These are phyloP conservation scores for Boletus speciosus DNA, from an alignment of 768 basidiomycete genomes.

Conservation along the genomic window DNA sequence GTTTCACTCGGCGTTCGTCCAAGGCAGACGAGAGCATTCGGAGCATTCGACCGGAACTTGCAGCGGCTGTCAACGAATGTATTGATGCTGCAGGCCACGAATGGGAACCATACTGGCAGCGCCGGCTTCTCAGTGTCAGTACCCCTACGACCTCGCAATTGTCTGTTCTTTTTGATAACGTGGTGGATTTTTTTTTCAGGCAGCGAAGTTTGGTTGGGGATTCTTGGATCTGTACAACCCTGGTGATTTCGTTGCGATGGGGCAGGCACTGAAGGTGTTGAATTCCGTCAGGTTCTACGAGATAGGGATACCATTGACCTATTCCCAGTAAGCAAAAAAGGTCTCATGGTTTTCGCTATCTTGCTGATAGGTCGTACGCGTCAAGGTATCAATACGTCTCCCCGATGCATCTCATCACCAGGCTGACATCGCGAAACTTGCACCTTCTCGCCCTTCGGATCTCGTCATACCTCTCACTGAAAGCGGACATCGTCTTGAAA, in stretches of 20 bases:
- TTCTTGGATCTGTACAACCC: constrained; percentile 93
- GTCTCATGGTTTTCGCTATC: background rate
- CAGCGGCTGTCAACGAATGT: constrained; percentile 84
- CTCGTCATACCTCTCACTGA: constrained; percentile 77
- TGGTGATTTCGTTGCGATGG: constrained; percentile 88
- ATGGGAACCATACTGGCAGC: constrained; percentile 89
- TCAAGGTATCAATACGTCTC: constrained; percentile 83
- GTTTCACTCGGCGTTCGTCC: constrained; percentile 77
- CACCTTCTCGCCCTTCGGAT: constrained; percentile 92
- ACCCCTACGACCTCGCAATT: background rate
- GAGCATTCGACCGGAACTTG: constrained; percentile 81
- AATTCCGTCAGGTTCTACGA: constrained; percentile 91
- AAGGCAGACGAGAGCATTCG: constrained; percentile 93
- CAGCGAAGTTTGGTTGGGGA: constrained; percentile 94
- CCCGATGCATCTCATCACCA: constrained; percentile 73
- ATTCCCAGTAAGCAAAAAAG: constrained; percentile 64
- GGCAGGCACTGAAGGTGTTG: constrained; percentile 86
- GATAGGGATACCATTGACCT: constrained; percentile 90
- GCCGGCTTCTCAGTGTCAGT: constrained; percentile 72
- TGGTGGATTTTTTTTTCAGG: constrained; percentile 41
- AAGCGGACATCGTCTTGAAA: constrained; percentile 82
- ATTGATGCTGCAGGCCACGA: constrained; percentile 92
- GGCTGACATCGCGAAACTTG: constrained; percentile 81
- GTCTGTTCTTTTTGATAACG: background rate
- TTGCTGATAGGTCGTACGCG: constrained; percentile 1